Evolutionary conservation across 1,139 yeast species (phyloP).

Genomic region (Yamadazyma triangularis): DNA sequence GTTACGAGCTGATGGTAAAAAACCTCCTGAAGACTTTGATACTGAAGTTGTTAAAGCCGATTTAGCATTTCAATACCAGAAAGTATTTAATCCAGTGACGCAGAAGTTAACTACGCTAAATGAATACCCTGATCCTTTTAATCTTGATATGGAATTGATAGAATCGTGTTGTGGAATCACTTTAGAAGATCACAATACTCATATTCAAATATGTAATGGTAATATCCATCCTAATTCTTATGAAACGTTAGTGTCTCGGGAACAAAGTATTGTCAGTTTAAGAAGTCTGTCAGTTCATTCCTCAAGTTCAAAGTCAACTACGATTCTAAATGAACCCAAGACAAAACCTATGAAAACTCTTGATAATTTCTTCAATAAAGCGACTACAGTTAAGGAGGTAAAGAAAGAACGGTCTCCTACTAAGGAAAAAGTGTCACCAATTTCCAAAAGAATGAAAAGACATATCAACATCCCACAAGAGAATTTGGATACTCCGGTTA

Average conservation of each 20-base stretch:
- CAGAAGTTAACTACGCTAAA: constrained; percentile 52
- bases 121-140: constrained; percentile 43
- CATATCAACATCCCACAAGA: constrained; percentile 8
- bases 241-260: constrained; percentile 42
- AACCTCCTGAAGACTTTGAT: constrained; percentile 55
- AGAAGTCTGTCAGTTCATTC: constrained; percentile 22
- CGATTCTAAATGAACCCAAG: constrained; percentile 1
- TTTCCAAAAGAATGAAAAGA: constrained; percentile 21
- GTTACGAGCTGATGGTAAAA: constrained; percentile 60
- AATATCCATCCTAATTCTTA: constrained; percentile 63
- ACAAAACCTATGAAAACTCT: constrained; percentile 7
- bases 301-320: background rate
- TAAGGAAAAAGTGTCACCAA: constrained; percentile 18
- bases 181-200: constrained; percentile 38
- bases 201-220: constrained; percentile 59
- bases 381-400: constrained; percentile 2
- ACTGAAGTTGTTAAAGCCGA: constrained; percentile 64
- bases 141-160: constrained; percentile 30
- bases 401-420: constrained; percentile 3
- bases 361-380: constrained; percentile 13
- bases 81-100: constrained; percentile 70
- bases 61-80: constrained; percentile 78
- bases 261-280: constrained; percentile 25
- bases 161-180: constrained; percentile 63
- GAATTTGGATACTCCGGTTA: constrained; percentile 4